Conservation (phyloP, 345 rosid species). For the Salix purpurea region DNA sequence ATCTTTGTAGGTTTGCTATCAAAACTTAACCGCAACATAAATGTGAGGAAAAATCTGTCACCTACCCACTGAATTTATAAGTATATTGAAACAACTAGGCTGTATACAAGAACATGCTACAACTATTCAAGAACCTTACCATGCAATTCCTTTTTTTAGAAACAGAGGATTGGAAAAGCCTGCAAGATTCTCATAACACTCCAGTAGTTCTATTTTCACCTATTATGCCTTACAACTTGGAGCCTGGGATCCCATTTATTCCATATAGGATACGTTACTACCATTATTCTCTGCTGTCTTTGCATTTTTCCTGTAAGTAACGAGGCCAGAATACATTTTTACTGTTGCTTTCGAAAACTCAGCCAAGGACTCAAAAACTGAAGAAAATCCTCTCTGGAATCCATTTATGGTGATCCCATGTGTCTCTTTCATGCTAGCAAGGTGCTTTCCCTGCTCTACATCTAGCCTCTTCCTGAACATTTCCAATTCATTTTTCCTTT, state of each 20-base stretch:
- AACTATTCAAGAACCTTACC: not conserved
- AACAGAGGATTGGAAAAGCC: not conserved
- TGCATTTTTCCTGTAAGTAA: conserved; percentile 16
- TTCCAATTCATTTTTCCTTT: conserved; percentile 28
- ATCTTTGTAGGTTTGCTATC: no score
- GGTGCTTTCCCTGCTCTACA: conserved; percentile 36
- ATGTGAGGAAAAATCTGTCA: not conserved
- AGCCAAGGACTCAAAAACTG: conserved; percentile 30
- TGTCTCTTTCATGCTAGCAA: conserved; percentile 27
- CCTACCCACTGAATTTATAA: not conserved
- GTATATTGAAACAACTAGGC: not conserved
- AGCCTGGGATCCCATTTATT: conserved; percentile 10
- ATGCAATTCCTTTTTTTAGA: not conserved
- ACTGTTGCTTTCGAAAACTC: conserved; percentile 35
- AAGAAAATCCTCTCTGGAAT: conserved; percentile 35
- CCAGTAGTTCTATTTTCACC: not conserved
- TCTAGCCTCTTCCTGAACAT: conserved; percentile 26
- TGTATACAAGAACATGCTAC: not conserved
- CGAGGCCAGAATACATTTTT: conserved; percentile 33
- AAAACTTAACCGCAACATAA: no score
- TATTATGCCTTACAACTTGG: not conserved
- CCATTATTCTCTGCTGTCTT: conserved; percentile 6
- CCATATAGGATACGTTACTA: conserved; percentile 5
- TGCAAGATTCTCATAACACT: not conserved
- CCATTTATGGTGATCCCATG: conserved; percentile 27